phyloP scores from a whole-genome alignment of 1,139 yeast genomes.

The Debaryomycetaceae sp. region DNA sequence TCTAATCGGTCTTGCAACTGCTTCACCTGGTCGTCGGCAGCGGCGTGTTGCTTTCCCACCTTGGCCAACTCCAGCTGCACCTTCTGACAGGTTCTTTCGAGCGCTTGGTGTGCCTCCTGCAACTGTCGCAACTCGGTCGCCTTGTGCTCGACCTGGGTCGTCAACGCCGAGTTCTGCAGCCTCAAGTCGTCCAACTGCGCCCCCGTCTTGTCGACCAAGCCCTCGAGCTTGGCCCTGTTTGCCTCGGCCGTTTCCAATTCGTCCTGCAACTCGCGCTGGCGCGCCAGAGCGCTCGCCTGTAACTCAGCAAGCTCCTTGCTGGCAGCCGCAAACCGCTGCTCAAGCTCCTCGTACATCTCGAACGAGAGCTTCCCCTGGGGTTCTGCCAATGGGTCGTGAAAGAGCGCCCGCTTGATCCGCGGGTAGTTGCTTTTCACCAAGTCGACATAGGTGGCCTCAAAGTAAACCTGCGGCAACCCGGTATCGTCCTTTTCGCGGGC shows the following conservation, averaged over 20 bases:
- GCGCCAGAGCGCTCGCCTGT: constrained; percentile 20
- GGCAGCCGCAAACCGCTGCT: constrained; percentile 30
- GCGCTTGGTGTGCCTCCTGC: constrained; percentile 26
- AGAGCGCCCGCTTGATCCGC: constrained; percentile 66
- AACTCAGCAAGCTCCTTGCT: constrained; percentile 22
- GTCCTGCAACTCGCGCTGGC: constrained; percentile 18
- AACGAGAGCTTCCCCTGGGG: constrained; percentile 65
- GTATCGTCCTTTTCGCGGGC: constrained; percentile 51
- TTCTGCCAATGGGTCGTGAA: constrained; percentile 68
- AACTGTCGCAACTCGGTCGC: constrained; percentile 33
- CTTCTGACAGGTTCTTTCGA: constrained; percentile 26
- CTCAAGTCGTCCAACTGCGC: constrained; percentile 22
- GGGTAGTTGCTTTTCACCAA: constrained; percentile 67
- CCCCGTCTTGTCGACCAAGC: constrained; percentile 15
- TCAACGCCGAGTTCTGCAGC: constrained; percentile 17
- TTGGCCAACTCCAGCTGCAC: constrained; percentile 27
- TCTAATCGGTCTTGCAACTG: constrained; percentile 25
- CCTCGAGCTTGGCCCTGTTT: constrained; percentile 17
- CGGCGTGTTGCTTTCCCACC: constrained; percentile 9
- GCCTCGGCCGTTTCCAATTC: constrained; percentile 27
- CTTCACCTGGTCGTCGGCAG: constrained; percentile 22
- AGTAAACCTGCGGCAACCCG: constrained; percentile 82
- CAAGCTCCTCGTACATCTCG: constrained; percentile 66
- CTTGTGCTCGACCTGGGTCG: constrained; percentile 28
- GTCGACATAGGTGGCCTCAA: constrained; percentile 59